phyloP scores from a whole-genome alignment of 2,329 filamentous ascomycete species.

The Tolypocladium cylindrosporum region DNA sequence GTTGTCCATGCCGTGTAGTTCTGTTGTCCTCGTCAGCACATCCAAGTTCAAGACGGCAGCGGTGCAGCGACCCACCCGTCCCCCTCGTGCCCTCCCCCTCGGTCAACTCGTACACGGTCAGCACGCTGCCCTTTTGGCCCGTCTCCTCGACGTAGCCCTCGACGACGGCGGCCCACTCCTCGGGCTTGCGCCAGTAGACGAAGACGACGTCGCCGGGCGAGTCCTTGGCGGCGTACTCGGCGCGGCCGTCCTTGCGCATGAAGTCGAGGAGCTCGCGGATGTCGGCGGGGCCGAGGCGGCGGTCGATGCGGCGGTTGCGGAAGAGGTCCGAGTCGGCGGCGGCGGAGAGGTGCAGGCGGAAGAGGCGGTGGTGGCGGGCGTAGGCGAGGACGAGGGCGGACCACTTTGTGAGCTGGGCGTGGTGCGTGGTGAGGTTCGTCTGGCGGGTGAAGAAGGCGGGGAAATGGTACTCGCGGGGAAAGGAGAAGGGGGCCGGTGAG shows the following conservation, averaged over 20 bases:
- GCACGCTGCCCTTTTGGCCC: constrained; percentile 75
- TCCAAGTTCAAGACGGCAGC: neutral
- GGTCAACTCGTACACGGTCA: constrained; percentile 86
- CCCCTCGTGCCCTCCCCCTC: constrained; percentile 73
- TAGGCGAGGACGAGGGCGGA: constrained; percentile 75
- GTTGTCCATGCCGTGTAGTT: constrained; percentile 79
- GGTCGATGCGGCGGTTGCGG: constrained; percentile 43
- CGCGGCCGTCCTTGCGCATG: constrained; percentile 48
- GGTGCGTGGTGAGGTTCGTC: constrained; percentile 61
- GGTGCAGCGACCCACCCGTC: constrained; percentile 41
- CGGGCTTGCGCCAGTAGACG: constrained; percentile 76
- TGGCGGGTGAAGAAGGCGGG: constrained; percentile 81
- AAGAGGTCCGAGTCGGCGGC: constrained; percentile 47
- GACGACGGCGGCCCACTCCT: constrained; percentile 80
- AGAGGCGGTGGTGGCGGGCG: constrained; percentile 68
- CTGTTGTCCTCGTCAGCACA: neutral
- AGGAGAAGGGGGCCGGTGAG: constrained; percentile 31
- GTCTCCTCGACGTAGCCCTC: constrained; percentile 79
- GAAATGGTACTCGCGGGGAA: constrained; percentile 61
- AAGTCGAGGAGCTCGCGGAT: constrained; percentile 48
- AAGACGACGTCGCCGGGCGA: constrained; percentile 42
- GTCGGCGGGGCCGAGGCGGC: constrained; percentile 39
- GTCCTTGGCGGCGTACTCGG: constrained; percentile 50
- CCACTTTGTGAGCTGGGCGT: constrained; percentile 77
- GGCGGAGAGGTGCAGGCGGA: constrained; percentile 56